Evolutionary conservation across 2,329 filamentous ascomycete species (phyloP).

Genomic region (Neospermospora avenae): DNA sequence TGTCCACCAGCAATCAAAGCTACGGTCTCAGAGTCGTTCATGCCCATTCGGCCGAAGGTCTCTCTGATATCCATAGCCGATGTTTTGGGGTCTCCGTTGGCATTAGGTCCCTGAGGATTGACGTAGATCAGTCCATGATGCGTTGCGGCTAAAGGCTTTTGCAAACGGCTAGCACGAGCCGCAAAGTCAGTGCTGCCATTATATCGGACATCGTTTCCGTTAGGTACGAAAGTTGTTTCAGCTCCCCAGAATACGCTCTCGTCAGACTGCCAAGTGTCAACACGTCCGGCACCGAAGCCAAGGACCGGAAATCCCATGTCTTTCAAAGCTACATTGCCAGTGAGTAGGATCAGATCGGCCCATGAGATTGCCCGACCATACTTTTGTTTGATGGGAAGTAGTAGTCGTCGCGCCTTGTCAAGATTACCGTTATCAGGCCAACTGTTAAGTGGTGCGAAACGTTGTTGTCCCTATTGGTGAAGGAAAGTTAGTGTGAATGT

Average conservation of each 20-base stretch:
- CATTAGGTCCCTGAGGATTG: conserved; percentile 58
- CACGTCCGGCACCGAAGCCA: conserved; percentile 56
- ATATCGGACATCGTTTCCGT: conserved; percentile 48
- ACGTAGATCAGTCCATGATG: conserved; percentile 63
- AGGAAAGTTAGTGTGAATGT: neutral
- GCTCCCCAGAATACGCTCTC: conserved; percentile 60
- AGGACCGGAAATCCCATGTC: conserved; percentile 56
- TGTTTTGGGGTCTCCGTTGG: conserved; percentile 52
- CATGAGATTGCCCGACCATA: conserved; percentile 61
- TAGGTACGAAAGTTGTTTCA: conserved; percentile 39
- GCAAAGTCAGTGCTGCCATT: conserved; percentile 38
- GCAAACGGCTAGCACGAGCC: conserved; percentile 34
- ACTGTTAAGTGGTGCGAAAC: conserved; percentile 59
- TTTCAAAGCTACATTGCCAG: conserved; percentile 58
- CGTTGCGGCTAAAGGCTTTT: conserved; percentile 50
- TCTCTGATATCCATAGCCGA: conserved; percentile 55
- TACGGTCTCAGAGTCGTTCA: conserved; percentile 61
- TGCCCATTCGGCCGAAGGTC: conserved; percentile 59
- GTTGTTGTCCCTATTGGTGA: conserved; percentile 47
- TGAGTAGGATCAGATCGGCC: conserved; percentile 55
- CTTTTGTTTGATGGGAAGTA: conserved; percentile 63
- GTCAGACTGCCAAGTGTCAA: conserved; percentile 57
- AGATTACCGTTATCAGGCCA: conserved; percentile 60
- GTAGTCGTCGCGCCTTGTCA: conserved; percentile 58
- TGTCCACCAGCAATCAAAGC: conserved; percentile 59